Evolutionary conservation across 495 filamentous ascomycete species (phyloP), one percentile per base, ranked within the genome.

Genomic region (Lentithecium fluviatile): DNA sequence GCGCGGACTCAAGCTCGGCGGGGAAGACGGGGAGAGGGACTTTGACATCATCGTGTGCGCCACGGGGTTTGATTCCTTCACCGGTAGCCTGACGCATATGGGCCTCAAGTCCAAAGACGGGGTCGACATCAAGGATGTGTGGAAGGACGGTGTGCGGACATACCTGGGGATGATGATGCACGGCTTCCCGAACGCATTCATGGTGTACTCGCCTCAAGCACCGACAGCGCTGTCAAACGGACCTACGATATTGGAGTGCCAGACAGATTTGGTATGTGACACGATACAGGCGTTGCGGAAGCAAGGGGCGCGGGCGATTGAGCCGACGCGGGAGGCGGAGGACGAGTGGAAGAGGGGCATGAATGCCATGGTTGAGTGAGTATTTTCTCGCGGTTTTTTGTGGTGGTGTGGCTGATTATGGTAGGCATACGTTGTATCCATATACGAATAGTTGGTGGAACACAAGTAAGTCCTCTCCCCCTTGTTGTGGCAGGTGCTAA

Each of bases 201-300:
- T 65, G 46, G 45, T 66, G 2, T 69, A 66, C 43, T 24, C 38
- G 21, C 66, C 66, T 10, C 66, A 66, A 57, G 70, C 68, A 10
- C 70, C 70, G 0, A 72, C 70, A 1, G 62, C 68, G 0, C 49
- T 72, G 11, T 61, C 62, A 0, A 72, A 70, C 40, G 70, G 68
- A 2, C 50, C 65, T 1, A 62, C 62, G 1, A 57, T 59, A 24
- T 26, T 69, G 4, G 60, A 71, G 49, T 21, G 36, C 2, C 70
- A 73, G 45, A 52, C 43, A n/a, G 54, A 59, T 12, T 65, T 50
- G 12, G 51, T 73, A 21, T 54, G 23, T 7, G 65, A 71, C 26
- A 56, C 56, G 6, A 65, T 73, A 17, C 12, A 20, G 0, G 36
- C 50, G n/a, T 15, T 70, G 12, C 25, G 56, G 37, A 34, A 26